Conservation (phyloP, 495 filamentous ascomycete species). For the Pyronema domesticum region DNA sequence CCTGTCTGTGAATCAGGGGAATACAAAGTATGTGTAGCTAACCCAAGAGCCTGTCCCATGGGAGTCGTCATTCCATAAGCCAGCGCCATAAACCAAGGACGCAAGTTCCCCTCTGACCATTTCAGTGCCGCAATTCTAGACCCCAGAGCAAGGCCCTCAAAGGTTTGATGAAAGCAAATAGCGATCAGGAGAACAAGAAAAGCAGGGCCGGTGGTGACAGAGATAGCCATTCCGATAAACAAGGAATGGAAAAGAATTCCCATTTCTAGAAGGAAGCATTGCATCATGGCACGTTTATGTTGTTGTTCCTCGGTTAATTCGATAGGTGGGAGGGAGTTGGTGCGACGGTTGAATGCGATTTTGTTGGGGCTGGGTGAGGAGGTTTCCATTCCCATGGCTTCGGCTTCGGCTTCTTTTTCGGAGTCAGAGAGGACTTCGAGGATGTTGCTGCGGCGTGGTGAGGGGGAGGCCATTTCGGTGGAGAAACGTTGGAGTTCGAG, state of each 20-base stretch:
- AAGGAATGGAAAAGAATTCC: slow-evolving; percentile 66
- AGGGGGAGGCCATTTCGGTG: not conserved
- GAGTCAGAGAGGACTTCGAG: not conserved
- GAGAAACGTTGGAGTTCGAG: slow-evolving; percentile 14
- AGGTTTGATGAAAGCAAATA: slow-evolving; percentile 64
- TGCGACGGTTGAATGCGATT: slow-evolving; percentile 4
- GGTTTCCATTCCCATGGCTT: not conserved
- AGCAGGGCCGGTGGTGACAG: slow-evolving; percentile 58
- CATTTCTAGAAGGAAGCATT: slow-evolving; percentile 29
- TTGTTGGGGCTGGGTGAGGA: not conserved
- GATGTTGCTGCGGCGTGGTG: not conserved
- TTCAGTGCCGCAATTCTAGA: slow-evolving; percentile 51
- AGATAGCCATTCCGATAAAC: slow-evolving; percentile 37
- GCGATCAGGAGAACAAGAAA: slow-evolving; percentile 68
- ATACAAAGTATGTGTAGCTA: slow-evolving; percentile 66
- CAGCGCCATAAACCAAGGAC: slow-evolving; percentile 85
- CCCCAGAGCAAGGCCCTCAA: slow-evolving; percentile 59
- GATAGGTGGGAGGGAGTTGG: not conserved
- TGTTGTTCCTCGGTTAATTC: slow-evolving; percentile 10
- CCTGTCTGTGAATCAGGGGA: slow-evolving; percentile 68
- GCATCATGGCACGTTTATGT: slow-evolving; percentile 6
- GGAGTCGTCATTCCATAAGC: slow-evolving; percentile 87
- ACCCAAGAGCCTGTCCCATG: slow-evolving; percentile 73
- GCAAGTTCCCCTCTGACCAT: not conserved
- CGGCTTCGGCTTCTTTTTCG: not conserved